Percentiles rank a stretch among this genome's conserved stretches.
phyloP scores from a whole-genome alignment of 148 eudicot genomes.

The Rhododendron henanense region DNA sequence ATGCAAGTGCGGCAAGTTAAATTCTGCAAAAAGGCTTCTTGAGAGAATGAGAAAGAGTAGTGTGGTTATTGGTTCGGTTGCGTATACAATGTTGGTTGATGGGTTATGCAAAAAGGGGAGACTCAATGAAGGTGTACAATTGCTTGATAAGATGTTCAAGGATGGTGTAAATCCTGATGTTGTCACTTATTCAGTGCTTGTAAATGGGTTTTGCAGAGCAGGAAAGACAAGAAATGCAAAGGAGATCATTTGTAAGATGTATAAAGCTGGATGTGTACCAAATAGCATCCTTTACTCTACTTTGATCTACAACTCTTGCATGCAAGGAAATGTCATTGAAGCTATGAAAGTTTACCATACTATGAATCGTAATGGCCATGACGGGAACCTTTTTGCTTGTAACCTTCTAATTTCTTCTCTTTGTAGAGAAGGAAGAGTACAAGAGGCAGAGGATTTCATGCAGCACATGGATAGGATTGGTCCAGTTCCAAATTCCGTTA shows the following conservation, averaged over 20 bases:
- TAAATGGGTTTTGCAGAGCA: conserved; percentile 61
- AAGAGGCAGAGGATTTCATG: conserved; percentile 61
- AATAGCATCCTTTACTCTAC: conserved; percentile 55
- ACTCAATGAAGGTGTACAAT: conserved; percentile 46
- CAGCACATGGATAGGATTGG: conserved; percentile 53
- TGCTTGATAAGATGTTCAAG: conserved; percentile 49
- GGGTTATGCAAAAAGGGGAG: conserved; percentile 57
- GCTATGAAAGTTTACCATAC: conserved; percentile 46
- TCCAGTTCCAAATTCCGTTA: conserved; percentile 49
- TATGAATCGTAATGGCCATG: conserved; percentile 43
- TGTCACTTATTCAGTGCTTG: conserved; percentile 67
- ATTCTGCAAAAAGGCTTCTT: conserved; percentile 51
- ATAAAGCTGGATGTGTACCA: conserved; percentile 40
- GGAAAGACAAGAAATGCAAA: conserved; percentile 47
- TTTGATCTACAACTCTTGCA: conserved; percentile 55
- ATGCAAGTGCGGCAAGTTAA: conserved; percentile 56
- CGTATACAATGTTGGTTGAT: conserved; percentile 69
- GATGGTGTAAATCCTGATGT: conserved; percentile 52
- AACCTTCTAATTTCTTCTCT: conserved; percentile 58
- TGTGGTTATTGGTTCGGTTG: conserved; percentile 22
- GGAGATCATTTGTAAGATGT: conserved; percentile 72
- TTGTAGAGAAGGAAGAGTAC: conserved; percentile 44
- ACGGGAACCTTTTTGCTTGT: conserved; percentile 38
- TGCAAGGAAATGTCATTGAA: conserved; percentile 41
- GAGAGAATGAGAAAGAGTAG: conserved; percentile 51